A percentile compares a stretch with the other conserved stretches of the same genome.
These are phyloP conservation scores for Daldinia bambusicola DNA, from an alignment of 495 filamentous ascomycete species.

Conservation along the genomic window DNA sequence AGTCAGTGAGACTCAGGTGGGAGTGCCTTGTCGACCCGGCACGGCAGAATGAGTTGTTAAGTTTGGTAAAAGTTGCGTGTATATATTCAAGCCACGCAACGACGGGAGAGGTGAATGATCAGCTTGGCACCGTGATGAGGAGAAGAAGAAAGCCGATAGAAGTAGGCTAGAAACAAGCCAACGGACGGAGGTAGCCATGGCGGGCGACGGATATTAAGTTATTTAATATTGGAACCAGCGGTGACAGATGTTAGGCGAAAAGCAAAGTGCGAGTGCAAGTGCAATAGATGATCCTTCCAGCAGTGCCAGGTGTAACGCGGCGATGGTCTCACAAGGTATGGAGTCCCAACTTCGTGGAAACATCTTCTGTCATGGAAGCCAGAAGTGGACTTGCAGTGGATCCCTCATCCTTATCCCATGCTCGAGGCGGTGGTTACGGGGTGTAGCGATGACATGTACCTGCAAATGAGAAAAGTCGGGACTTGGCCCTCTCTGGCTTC, in stretches of 20 bases:
- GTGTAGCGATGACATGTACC: constrained; percentile 48
- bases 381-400: constrained; percentile 48
- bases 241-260: constrained; percentile 51
- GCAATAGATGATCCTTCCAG: constrained; percentile 49
- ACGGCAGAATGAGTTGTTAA: constrained; percentile 33
- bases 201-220: constrained; percentile 51
- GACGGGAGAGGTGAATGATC: constrained; percentile 29
- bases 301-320: constrained; percentile 51
- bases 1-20: constrained; percentile 11
- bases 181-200: constrained; percentile 43
- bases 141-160: constrained; percentile 40
- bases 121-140: constrained; percentile 29
- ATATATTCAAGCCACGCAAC: constrained; percentile 34
- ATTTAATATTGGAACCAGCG: constrained; percentile 52
- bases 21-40: constrained; percentile 32
- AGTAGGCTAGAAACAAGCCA: constrained; percentile 40
- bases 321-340: constrained; percentile 52
- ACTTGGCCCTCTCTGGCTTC: constrained; percentile 35
- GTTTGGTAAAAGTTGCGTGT: constrained; percentile 34
- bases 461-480: constrained; percentile 44
- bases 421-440: constrained; percentile 41
- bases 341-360: constrained; percentile 50
- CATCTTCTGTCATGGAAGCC: constrained; percentile 46
- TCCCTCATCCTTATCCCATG: constrained; percentile 47
- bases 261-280: constrained; percentile 42